Conservation (phyloP, 148 eudicot genomes). For the Chenopodium berlandieri region DNA sequence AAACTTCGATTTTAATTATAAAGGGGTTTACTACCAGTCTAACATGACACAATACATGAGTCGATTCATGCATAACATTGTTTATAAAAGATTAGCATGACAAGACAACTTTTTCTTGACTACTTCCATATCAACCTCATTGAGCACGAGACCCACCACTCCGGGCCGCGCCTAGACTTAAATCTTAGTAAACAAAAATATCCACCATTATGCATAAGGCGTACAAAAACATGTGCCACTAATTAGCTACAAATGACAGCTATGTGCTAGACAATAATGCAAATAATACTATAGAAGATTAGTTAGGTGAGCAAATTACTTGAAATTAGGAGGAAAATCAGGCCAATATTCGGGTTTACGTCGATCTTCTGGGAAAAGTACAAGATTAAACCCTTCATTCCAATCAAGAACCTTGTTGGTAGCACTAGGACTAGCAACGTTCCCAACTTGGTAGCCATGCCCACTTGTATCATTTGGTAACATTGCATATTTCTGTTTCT, state of each 20-base stretch:
- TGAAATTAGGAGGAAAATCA: conserved; percentile 30
- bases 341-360: conserved; percentile 50
- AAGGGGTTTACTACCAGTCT: too few relatives aligned
- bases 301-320: conserved; percentile 19
- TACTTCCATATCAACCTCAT: too few relatives aligned
- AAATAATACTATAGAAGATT: neutral
- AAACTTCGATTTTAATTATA: too few relatives aligned
- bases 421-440: neutral
- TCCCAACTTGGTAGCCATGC: conserved; percentile 35
- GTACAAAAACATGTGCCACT: too few relatives aligned
- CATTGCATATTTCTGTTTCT: conserved; percentile 36
- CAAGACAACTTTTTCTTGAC: too few relatives aligned
- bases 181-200: too few relatives aligned
- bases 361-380: conserved; percentile 36
- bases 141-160: too few relatives aligned
- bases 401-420: conserved; percentile 35
- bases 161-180: too few relatives aligned
- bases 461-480: conserved; percentile 8
- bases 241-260: neutral
- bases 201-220: too few relatives aligned
- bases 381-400: conserved; percentile 42
- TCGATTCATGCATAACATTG: too few relatives aligned
- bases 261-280: neutral
- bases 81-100: too few relatives aligned
- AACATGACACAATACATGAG: too few relatives aligned